These are phyloP conservation scores for Sutorius australiensis DNA, from an alignment of 768 basidiomycete species.

Conservation along the genomic window DNA sequence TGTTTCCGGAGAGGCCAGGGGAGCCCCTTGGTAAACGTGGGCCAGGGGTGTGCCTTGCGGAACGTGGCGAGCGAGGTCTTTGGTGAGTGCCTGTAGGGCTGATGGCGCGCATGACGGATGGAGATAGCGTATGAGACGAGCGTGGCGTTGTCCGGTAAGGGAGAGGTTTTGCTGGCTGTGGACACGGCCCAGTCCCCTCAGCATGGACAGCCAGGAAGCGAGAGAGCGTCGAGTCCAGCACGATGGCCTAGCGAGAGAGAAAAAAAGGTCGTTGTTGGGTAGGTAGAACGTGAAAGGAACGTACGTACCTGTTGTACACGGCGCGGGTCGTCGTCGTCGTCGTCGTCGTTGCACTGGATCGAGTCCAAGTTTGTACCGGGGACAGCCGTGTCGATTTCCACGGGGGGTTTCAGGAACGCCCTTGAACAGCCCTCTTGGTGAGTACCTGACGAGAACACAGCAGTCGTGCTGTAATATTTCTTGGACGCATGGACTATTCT, in stretches of 20 bases:
- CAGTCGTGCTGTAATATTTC: not conserved
- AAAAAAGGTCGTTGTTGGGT: not conserved
- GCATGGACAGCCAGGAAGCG: constrained; percentile 64
- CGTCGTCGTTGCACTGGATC: not conserved
- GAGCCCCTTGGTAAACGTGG: not conserved
- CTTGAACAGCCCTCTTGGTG: not conserved
- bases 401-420: constrained; percentile 2
- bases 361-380: constrained; percentile 5
- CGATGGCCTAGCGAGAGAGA: constrained; percentile 27
- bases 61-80: constrained; percentile 1
- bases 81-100: constrained; percentile 14
- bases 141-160: constrained; percentile 16
- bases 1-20: not conserved
- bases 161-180: constrained; percentile 44
- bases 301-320: constrained; percentile 4
- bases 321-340: too few species aligned
- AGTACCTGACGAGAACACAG: constrained; percentile 1
- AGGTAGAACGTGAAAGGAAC: not conserved
- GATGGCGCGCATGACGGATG: constrained; percentile 25
- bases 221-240: constrained; percentile 35
- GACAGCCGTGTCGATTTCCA: constrained; percentile 14
- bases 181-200: constrained; percentile 56
- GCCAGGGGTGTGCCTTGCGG: constrained; percentile 1
- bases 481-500: too few species aligned
- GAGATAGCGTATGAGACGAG: constrained; percentile 9